Conservation (phyloP, 78 protist species). For the Chrysochromulina parva region DNA sequence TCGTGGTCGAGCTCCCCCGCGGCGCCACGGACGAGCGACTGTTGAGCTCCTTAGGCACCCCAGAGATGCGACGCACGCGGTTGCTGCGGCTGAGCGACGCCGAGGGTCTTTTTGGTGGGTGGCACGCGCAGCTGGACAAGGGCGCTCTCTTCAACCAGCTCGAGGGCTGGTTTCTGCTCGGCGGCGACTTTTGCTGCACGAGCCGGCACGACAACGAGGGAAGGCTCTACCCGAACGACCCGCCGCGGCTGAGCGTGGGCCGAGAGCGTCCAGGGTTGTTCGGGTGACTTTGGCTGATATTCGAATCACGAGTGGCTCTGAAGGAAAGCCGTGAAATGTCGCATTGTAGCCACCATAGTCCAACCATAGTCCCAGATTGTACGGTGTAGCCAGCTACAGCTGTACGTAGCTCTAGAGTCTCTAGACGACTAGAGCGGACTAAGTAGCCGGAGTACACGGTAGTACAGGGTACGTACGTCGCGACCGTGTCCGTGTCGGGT, state of each 20-base stretch:
- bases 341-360: too few relatives aligned
- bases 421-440: too few relatives aligned
- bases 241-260: not conserved
- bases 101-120: not conserved
- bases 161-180: not conserved
- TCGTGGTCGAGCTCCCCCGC: not conserved
- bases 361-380: too few relatives aligned
- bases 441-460: too few relatives aligned
- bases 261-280: too few relatives aligned
- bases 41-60: not conserved
- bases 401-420: too few relatives aligned
- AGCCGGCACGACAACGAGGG: not conserved
- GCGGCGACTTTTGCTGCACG: not conserved
- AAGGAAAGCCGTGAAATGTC: too few relatives aligned
- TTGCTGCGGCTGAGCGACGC: not conserved
- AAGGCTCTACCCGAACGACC: not conserved
- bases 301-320: too few relatives aligned
- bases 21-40: not conserved
- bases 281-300: too few relatives aligned
- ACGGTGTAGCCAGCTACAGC: too few relatives aligned
- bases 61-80: not conserved
- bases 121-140: not conserved
- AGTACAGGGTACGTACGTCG: too few relatives aligned
- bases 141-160: not conserved
- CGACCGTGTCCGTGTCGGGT: too few relatives aligned